Evolutionary conservation across 2,329 filamentous ascomycete genomes (phyloP).

Genomic region (Kalaharituber pfeilii): DNA sequence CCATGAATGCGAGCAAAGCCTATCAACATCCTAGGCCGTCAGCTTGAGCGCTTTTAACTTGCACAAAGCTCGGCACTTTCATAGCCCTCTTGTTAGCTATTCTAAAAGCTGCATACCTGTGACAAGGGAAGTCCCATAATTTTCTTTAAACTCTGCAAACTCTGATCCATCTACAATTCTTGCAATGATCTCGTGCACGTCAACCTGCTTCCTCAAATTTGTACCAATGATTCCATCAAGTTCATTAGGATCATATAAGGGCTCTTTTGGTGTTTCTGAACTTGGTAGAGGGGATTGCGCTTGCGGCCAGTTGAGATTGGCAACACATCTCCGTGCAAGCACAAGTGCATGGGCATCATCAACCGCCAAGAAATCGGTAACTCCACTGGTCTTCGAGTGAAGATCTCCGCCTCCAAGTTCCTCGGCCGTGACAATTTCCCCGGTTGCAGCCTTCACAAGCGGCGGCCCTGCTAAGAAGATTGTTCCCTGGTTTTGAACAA

Average conservation of each 20-base stretch:
- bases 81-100: not conserved
- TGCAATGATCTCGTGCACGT: constrained; percentile 78
- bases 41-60: not conserved
- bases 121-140: constrained; percentile 75
- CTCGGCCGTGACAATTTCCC: constrained; percentile 77
- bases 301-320: constrained; percentile 75
- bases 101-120: constrained; percentile 33
- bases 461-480: constrained; percentile 93
- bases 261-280: constrained; percentile 39
- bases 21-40: not conserved
- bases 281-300: too few species aligned
- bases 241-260: constrained; percentile 62
- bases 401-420: constrained; percentile 79
- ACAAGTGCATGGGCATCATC: constrained; percentile 84
- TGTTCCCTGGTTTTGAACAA: constrained; percentile 87
- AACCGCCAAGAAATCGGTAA: constrained; percentile 87
- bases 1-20: constrained; percentile 84
- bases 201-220: constrained; percentile 70
- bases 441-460: constrained; percentile 87
- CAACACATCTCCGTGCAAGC: constrained; percentile 64
- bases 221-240: constrained; percentile 77
- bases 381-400: constrained; percentile 78
- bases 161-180: constrained; percentile 79
- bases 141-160: constrained; percentile 86
- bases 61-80: not conserved